Conservation (phyloP, 2,329 filamentous ascomycete genomes). For the Rachicladosporium sp. region DNA sequence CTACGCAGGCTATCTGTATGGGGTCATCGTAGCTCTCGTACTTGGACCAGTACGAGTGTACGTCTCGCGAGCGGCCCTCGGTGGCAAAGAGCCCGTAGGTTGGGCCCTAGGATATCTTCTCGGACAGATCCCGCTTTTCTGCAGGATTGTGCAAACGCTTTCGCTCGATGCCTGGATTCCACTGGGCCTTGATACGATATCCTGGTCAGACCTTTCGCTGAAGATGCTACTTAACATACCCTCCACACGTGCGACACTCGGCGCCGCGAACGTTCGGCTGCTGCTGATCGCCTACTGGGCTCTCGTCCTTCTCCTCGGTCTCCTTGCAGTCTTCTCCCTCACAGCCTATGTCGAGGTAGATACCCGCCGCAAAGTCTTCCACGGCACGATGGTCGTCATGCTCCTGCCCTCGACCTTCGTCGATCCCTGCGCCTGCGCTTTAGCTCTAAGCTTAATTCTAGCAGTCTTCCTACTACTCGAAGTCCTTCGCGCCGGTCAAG, state of each 20-base stretch:
- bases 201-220: slow-evolving; percentile 4
- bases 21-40: slow-evolving; percentile 52
- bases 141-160: slow-evolving; percentile 56
- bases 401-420: slow-evolving; percentile 76
- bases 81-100: slow-evolving; percentile 67
- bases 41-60: slow-evolving; percentile 60
- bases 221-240: slow-evolving; percentile 41
- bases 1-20: slow-evolving; percentile 71
- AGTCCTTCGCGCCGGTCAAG: slow-evolving; percentile 75
- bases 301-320: slow-evolving; percentile 54
- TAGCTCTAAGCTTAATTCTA: slow-evolving; percentile 69
- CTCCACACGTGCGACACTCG: slow-evolving; percentile 51
- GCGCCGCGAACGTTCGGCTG: slow-evolving; percentile 69
- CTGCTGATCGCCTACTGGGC: slow-evolving; percentile 63
- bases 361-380: slow-evolving; percentile 91
- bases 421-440: slow-evolving; percentile 69
- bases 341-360: slow-evolving; percentile 82
- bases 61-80: slow-evolving; percentile 54
- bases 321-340: slow-evolving; percentile 64
- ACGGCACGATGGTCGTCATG: slow-evolving; percentile 97
- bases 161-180: slow-evolving; percentile 65
- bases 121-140: slow-evolving; percentile 60
- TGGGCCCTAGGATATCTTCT: slow-evolving; percentile 89
- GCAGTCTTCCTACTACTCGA: slow-evolving; percentile 81
- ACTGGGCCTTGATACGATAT: slow-evolving; percentile 38